These are phyloP conservation scores for Pseudopyricularia cyperi DNA, from an alignment of 2,329 filamentous ascomycete species.

Conservation along the genomic window DNA sequence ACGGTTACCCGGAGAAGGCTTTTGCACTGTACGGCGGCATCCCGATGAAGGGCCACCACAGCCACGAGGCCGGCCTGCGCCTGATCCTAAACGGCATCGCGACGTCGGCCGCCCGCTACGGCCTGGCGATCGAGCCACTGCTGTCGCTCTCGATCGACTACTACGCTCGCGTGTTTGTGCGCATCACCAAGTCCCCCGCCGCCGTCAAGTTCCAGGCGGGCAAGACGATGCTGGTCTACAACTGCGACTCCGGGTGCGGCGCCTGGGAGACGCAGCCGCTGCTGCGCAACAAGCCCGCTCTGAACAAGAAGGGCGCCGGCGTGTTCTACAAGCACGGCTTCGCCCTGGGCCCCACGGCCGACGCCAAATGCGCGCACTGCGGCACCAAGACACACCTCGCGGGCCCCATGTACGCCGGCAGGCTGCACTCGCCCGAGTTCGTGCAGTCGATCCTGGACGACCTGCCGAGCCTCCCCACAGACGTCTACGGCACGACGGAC, in stretches of 20 bases:
- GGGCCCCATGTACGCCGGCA: constrained; percentile 91
- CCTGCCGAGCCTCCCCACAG: constrained; percentile 51
- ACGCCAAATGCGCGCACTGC: constrained; percentile 67
- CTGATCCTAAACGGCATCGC: constrained; percentile 76
- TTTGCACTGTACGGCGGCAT: constrained; percentile 88
- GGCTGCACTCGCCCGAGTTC: constrained; percentile 73
- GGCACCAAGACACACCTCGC: constrained; percentile 74
- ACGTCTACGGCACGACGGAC: constrained; percentile 65
- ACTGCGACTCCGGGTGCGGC: constrained; percentile 83
- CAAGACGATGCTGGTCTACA: constrained; percentile 88
- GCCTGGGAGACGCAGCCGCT: constrained; percentile 77
- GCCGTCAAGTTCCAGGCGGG: constrained; percentile 83
- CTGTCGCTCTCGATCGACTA: constrained; percentile 93
- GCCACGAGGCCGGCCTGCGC: constrained; percentile 80
- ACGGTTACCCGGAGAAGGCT: constrained; percentile 87
- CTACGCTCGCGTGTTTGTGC: constrained; percentile 81
- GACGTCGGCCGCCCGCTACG: constrained; percentile 69
- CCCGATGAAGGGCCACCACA: constrained; percentile 71
- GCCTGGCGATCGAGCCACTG: constrained; percentile 77
- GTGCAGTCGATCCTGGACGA: constrained; percentile 65
- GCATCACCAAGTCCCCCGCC: constrained; percentile 63
- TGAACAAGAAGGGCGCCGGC: constrained; percentile 59
- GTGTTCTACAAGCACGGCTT: constrained; percentile 69
- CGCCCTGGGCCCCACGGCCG: constrained; percentile 54
- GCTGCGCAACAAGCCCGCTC: constrained; percentile 53